phyloP scores from a whole-genome alignment of 2,329 filamentous ascomycete species.

The Hypomyces perniciosus region DNA sequence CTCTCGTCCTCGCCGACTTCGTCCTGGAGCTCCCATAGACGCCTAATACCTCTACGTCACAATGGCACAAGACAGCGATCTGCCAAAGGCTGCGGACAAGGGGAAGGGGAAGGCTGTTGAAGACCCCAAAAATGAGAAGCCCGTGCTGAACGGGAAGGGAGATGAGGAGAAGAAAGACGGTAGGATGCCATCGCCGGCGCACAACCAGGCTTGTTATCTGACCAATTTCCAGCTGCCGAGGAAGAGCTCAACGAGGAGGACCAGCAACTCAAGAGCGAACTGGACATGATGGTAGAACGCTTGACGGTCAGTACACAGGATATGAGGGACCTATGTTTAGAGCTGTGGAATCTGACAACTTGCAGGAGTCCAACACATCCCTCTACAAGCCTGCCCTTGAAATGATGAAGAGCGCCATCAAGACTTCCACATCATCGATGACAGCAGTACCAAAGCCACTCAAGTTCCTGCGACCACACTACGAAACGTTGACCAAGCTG shows the following conservation, averaged over 20 bases:
- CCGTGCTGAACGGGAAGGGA: slow-evolving; percentile 67
- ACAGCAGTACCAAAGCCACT: slow-evolving; percentile 97
- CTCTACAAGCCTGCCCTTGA: slow-evolving; percentile 92
- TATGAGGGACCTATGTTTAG: background rate
- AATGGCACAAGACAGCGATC: slow-evolving; percentile 94
- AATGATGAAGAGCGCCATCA: slow-evolving; percentile 97
- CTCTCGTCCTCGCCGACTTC: slow-evolving; percentile 8
- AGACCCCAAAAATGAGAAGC: slow-evolving; percentile 63
- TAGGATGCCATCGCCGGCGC: slow-evolving; percentile 25
- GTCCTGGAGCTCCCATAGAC: slow-evolving; percentile 21
- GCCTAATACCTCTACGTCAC: slow-evolving; percentile 33
- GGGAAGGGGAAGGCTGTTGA: slow-evolving; percentile 90
- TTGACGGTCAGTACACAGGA: slow-evolving; percentile 59
- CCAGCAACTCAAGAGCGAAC: slow-evolving; percentile 94
- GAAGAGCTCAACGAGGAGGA: slow-evolving; percentile 98
- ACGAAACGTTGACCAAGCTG: slow-evolving; percentile 77
- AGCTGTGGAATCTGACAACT: slow-evolving; percentile 13
- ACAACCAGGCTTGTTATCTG: slow-evolving; percentile 6
- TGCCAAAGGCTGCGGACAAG: slow-evolving; percentile 80
- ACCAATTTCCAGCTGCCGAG: slow-evolving; percentile 32
- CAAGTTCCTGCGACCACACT: slow-evolving; percentile 96
- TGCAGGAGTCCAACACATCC: slow-evolving; percentile 73
- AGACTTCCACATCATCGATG: slow-evolving; percentile 99
- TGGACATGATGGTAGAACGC: slow-evolving; percentile 96
- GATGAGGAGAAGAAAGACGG: slow-evolving; percentile 58